phyloP scores from a whole-genome alignment of 2,329 filamentous ascomycete species.

The Nothomitra cinnamomea region DNA sequence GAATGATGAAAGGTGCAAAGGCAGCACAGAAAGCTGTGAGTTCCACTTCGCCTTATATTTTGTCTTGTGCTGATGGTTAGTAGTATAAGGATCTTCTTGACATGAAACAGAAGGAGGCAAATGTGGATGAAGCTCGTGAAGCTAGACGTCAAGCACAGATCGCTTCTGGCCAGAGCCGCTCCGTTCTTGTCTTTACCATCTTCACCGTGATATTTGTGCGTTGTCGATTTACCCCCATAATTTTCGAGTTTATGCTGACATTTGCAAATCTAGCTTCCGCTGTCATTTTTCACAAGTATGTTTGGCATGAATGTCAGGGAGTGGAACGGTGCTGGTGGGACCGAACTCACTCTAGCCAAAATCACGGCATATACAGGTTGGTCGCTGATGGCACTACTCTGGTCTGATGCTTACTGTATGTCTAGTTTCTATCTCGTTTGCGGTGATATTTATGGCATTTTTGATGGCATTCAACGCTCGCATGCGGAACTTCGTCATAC shows the following conservation, averaged over 20 bases:
- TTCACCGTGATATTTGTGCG: constrained; percentile 40
- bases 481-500: not conserved
- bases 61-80: constrained; percentile 14
- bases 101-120: constrained; percentile 49
- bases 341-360: not conserved
- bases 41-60: constrained; percentile 15
- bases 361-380: constrained; percentile 1
- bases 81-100: constrained; percentile 47
- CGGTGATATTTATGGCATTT: constrained; percentile 7
- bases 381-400: not conserved
- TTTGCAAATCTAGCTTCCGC: constrained; percentile 28
- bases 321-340: constrained; percentile 6
- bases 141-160: constrained; percentile 45
- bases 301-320: constrained; percentile 42
- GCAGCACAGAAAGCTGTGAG: constrained; percentile 38
- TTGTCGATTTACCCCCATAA: not conserved
- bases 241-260: not conserved
- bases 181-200: constrained; percentile 39
- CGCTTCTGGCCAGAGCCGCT: constrained; percentile 42
- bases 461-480: constrained; percentile 8
- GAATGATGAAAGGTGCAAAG: constrained; percentile 42
- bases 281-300: constrained; percentile 47
- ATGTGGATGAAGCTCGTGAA: constrained; percentile 47
- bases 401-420: constrained; percentile 5
- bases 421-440: constrained; percentile 7